phyloP scores from a whole-genome alignment of 2,329 filamentous ascomycete genomes.

The Ramularia endophylla region DNA sequence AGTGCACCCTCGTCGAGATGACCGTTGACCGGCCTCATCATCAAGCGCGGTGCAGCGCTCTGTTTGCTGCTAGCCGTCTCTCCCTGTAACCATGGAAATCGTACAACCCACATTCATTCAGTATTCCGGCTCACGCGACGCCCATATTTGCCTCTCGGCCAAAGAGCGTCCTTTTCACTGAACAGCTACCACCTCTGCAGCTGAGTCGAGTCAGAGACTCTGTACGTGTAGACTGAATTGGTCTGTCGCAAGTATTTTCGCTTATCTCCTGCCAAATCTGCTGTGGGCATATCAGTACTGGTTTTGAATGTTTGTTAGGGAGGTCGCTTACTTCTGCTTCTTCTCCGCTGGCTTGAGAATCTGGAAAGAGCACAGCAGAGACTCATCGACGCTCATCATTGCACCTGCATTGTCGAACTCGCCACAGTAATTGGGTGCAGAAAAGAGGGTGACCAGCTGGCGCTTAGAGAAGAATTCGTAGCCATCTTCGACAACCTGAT shows the following conservation, averaged over 20 bases:
- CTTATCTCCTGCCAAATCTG: constrained; percentile 94
- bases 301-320: too few relatives aligned
- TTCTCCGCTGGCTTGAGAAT: constrained; percentile 99
- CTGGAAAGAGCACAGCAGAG: constrained; percentile 98
- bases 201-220: constrained; percentile 7
- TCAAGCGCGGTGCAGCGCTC: too few relatives aligned
- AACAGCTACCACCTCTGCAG: constrained; percentile 11
- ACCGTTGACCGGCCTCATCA: too few relatives aligned
- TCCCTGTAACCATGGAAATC: constrained; percentile 5
- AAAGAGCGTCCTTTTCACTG: constrained; percentile 4
- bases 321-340: constrained; percentile 93
- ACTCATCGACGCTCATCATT: constrained; percentile 99
- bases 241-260: constrained; percentile 1
- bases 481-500: constrained; percentile 97
- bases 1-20: too few relatives aligned
- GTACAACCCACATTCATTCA: constrained; percentile 9
- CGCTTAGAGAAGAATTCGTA: constrained; percentile 99
- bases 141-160: constrained; percentile 7
- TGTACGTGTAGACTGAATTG: constrained; percentile 1
- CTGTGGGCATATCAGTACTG: constrained; percentile 37
- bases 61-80: too few relatives aligned
- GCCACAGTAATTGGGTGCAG: constrained; percentile 97
- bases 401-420: constrained; percentile 99
- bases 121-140: constrained; percentile 9
- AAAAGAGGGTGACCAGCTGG: constrained; percentile 95